phyloP scores from a whole-genome alignment of 495 filamentous ascomycete genomes.

The Copromyces sp. region DNA sequence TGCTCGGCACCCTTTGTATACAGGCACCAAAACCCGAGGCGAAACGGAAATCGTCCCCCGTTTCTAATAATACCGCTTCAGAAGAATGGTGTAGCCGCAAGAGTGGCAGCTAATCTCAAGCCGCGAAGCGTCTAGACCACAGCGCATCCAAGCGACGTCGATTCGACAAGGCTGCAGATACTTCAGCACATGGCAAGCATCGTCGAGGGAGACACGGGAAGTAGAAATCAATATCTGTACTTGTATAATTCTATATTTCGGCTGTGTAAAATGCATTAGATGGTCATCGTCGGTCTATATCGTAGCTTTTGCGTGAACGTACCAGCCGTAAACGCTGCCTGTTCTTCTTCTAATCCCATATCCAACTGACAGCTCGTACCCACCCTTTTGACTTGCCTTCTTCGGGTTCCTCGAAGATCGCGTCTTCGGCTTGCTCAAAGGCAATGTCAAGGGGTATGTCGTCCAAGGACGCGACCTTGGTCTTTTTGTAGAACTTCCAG shows the following conservation, averaged over 20 bases:
- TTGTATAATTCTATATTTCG: background rate
- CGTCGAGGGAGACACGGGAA: background rate
- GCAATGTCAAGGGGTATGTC: slow-evolving; percentile 39
- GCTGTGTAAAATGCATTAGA: background rate
- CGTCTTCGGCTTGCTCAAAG: slow-evolving; percentile 25
- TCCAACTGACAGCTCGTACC: slow-evolving; percentile 26
- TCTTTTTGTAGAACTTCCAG: slow-evolving; percentile 46
- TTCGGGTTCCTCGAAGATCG: slow-evolving; percentile 24
- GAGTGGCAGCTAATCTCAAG: background rate
- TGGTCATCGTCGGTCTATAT: background rate
- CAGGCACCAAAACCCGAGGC: background rate
- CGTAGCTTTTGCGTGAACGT: background rate
- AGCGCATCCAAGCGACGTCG: background rate
- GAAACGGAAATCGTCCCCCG: background rate
- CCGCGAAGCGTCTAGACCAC: background rate
- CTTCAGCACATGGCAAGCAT: background rate
- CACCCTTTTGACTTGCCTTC: slow-evolving; percentile 16
- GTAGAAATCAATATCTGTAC: background rate
- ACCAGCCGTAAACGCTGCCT: background rate
- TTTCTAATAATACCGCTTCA: background rate
- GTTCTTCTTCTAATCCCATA: slow-evolving; percentile 26
- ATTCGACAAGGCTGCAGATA: background rate
- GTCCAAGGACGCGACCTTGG: slow-evolving; percentile 40
- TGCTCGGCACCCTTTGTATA: background rate
- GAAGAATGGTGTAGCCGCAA: background rate